Evolutionary conservation across 2,329 filamentous ascomycete species (phyloP).

Genomic region (Pyrenophora seminiperda): DNA sequence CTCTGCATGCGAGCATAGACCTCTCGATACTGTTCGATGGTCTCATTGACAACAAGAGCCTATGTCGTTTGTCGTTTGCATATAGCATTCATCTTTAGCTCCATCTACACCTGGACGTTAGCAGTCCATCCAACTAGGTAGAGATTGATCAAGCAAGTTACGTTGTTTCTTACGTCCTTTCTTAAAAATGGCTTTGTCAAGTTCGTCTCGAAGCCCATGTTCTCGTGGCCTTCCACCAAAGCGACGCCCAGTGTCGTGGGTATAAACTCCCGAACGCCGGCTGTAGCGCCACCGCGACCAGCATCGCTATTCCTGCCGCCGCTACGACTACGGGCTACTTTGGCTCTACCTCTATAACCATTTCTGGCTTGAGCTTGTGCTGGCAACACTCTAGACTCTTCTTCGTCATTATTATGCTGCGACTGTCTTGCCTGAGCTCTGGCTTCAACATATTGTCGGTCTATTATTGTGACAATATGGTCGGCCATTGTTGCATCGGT

Average conservation of each 20-base stretch:
- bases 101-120: too few species aligned
- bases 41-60: too few species aligned
- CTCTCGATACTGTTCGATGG: too few species aligned
- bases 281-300: constrained; percentile 50
- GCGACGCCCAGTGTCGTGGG: constrained; percentile 90
- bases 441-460: constrained; percentile 76
- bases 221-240: constrained; percentile 93
- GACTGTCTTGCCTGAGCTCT: constrained; percentile 53
- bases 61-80: too few species aligned
- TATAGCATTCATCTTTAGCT: too few species aligned
- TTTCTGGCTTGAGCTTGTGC: too few species aligned
- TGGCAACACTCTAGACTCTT: too few species aligned
- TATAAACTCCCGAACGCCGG: constrained; percentile 80
- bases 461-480: constrained; percentile 94
- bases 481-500: constrained; percentile 99
- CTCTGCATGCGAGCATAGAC: too few species aligned
- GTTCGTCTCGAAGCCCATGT: constrained; percentile 89
- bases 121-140: too few species aligned
- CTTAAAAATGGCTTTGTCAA: constrained; percentile 93
- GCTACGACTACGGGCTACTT: constrained; percentile 53
- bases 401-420: too few species aligned
- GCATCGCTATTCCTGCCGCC: constrained; percentile 46
- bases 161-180: constrained; percentile 78
- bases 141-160: too few species aligned
- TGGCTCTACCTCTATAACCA: constrained; percentile 38